Conservation (phyloP, 306 rosid species). For the Benincasa hispida region DNA sequence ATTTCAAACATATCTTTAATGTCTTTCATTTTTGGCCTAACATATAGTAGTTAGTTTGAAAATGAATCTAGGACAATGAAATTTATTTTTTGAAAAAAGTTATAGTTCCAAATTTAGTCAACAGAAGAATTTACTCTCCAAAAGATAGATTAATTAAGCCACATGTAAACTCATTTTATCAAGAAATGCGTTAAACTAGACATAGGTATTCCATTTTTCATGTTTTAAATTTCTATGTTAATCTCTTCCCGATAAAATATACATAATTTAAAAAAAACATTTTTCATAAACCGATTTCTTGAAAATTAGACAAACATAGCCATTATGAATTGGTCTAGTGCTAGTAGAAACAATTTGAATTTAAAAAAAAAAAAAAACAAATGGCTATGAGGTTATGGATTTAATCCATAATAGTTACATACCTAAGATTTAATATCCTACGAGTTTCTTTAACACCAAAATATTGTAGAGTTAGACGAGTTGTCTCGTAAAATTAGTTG, state of each 20-base stretch:
- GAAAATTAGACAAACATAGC: too few relatives aligned
- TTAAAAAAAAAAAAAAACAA: too few relatives aligned
- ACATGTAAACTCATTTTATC: neutral
- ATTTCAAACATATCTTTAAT: too few relatives aligned
- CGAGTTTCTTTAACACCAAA: too few relatives aligned
- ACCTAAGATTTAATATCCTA: too few relatives aligned
- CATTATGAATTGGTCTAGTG: too few relatives aligned
- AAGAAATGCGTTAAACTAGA: neutral
- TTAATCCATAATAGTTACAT: too few relatives aligned
- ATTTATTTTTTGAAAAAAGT: neutral
- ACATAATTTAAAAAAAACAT: too few relatives aligned
- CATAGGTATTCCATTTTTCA: neutral
- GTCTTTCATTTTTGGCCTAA: neutral
- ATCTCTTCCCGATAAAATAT: neutral
- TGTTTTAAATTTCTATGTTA: neutral
- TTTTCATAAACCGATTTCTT: neutral
- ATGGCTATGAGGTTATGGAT: too few relatives aligned
- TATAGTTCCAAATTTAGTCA: neutral
- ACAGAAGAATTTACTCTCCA: neutral
- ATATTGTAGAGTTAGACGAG: too few relatives aligned
- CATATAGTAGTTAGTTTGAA: neutral
- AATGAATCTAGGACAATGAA: neutral
- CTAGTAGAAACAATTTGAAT: too few relatives aligned
- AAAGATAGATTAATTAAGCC: neutral
- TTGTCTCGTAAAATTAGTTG: too few relatives aligned